Conservation (phyloP, 805 yeast species). For the Pichia deserticola region DNA sequence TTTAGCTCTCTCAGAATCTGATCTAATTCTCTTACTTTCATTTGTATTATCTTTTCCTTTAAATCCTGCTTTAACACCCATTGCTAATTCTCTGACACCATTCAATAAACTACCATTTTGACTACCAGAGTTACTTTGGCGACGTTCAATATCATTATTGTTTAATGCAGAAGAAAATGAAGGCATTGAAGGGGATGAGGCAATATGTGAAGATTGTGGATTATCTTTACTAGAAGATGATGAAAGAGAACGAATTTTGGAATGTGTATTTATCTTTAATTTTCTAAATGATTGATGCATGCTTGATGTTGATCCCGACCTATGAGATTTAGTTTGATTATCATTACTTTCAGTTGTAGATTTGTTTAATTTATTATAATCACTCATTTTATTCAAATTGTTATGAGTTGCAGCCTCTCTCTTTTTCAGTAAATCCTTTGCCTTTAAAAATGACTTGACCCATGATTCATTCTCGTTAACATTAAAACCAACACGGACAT, state of each 20-base stretch:
- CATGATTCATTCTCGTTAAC: constrained; percentile 48
- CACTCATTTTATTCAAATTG: background rate
- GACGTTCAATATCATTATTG: background rate
- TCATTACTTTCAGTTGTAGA: background rate
- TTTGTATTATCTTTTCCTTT: background rate
- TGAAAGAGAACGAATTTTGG: constrained; percentile 4
- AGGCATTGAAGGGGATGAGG: background rate
- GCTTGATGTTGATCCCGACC: background rate
- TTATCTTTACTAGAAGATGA: background rate
- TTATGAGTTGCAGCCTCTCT: constrained; percentile 15
- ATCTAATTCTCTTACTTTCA: background rate
- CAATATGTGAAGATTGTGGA: background rate
- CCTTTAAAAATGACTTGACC: constrained; percentile 64
- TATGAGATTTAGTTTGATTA: background rate
- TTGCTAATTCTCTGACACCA: constrained; percentile 5
- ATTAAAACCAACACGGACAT: constrained; percentile 30
- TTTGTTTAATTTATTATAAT: background rate
- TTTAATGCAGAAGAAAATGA: background rate
- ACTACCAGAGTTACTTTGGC: background rate
- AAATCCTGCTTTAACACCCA: constrained; percentile 3
- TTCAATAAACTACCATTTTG: constrained; percentile 1
- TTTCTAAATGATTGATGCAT: constrained; percentile 7
- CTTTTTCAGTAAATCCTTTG: constrained; percentile 46
- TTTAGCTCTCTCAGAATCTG: background rate
- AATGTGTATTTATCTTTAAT: constrained; percentile 4